These are phyloP conservation scores for Marchantia polymorpha DNA, from an alignment of 225 moss, liverwort and hornwort genomes.

Conservation along the genomic window DNA sequence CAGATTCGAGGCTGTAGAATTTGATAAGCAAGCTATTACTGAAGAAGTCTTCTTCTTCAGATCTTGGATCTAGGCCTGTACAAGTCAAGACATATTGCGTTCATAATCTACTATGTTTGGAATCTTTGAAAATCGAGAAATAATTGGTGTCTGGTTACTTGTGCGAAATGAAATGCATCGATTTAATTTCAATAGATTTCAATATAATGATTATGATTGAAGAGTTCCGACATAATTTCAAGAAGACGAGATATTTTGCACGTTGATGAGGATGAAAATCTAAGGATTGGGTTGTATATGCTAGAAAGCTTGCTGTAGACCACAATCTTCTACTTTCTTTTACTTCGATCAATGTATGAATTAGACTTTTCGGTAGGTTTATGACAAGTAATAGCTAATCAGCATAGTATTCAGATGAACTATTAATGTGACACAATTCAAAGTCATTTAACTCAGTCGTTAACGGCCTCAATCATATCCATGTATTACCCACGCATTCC, in stretches of 20 bases:
- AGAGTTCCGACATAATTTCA: conserved; percentile 61
- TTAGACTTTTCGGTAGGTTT: too few species aligned
- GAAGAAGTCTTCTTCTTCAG: conserved; percentile 60
- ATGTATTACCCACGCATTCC: too few species aligned
- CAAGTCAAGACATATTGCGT: background rate
- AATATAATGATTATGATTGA: too few species aligned
- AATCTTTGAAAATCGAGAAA: too few species aligned
- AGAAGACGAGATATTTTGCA: conserved; percentile 48
- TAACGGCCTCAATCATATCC: too few species aligned
- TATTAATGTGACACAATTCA: too few species aligned
- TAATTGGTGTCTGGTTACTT: too few species aligned
- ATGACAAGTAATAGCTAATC: too few species aligned
- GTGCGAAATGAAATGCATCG: background rate
- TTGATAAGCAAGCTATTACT: conserved; percentile 52
- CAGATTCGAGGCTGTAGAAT: conserved; percentile 54
- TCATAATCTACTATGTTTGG: too few species aligned
- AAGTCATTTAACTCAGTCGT: too few species aligned
- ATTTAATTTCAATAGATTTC: too few species aligned
- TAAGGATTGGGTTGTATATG: conserved; percentile 51
- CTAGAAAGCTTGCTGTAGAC: conserved; percentile 44
- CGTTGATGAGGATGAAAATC: conserved; percentile 52
- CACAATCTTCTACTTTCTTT: conserved; percentile 56
- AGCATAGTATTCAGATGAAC: too few species aligned
- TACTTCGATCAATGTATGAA: conserved; percentile 38
- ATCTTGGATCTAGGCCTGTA: conserved; percentile 60